Conservation (phyloP, 345 rosid species). For the Acer saccharum region DNA sequence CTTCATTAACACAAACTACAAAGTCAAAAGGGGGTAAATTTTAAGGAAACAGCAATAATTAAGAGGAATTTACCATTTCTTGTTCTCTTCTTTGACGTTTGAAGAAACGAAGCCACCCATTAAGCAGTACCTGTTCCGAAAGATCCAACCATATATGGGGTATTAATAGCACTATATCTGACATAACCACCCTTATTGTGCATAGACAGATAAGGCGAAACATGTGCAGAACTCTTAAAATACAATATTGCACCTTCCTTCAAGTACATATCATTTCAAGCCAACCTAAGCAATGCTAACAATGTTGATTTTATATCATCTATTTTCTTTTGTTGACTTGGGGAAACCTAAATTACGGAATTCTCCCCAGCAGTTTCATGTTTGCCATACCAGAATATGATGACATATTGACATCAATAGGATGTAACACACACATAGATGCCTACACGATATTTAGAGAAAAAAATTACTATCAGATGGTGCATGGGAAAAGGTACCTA, state of each 20-base stretch:
- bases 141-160: conserved; percentile 16
- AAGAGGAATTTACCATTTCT: conserved; percentile 57
- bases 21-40: not conserved
- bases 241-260: not conserved
- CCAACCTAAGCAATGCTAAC: not conserved
- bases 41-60: not conserved
- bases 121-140: conserved; percentile 62
- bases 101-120: conserved; percentile 88
- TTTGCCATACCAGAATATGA: not conserved
- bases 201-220: conserved; percentile 1
- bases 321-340: not conserved
- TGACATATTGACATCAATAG: not conserved
- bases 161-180: conserved; percentile 21
- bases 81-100: conserved; percentile 84
- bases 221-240: not conserved
- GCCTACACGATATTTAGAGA: not conserved
- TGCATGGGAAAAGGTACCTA: conserved; percentile 80
- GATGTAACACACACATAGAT: not conserved
- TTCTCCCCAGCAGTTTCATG: not conserved
- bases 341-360: not conserved
- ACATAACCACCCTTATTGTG: conserved; percentile 1
- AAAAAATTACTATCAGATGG: conserved; percentile 17
- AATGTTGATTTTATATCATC: not conserved
- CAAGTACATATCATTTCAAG: not conserved
- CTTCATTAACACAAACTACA: not conserved